Base-by-base conservation (phyloP, 345 rosid genomes). In the Crucihimalaya himalaica region DNA sequence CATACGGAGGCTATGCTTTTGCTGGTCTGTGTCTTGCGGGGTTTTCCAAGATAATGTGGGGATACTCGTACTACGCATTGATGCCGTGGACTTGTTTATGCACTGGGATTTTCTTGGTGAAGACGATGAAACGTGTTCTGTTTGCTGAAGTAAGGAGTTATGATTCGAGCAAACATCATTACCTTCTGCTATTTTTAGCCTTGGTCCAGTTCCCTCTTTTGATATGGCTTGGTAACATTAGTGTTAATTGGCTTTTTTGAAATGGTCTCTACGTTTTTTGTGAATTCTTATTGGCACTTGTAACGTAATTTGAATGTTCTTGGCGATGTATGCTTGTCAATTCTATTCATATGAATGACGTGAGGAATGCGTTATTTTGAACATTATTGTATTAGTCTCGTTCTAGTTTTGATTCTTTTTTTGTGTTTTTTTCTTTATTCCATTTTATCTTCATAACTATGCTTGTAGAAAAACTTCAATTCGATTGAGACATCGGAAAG, bases 201-300 rank as follows among this genome's bases (percentile, higher is more conserved):
- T 75, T 95, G 75, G 92, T 86, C 10, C 99, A 95, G 77, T 82
- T 92, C 76, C 99, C 97, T 9, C 84, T 92, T 72, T 84, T 88
- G 81, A 72, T 73, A 42, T 92, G 99, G 99, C 96, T 95, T 61
- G 96, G 97, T 77, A 94, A 91, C 86, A 84, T 89, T 71, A 89
- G 82, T 77, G 85, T 89, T 66, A 89, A 76, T 59, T 95, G 97
- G 97, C 87, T 95, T 70, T 78, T 95, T 68, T 88, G 63, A 71
- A 52, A 28, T 14, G 5, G 4, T 9, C 32, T 3, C 28, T 63
- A 72, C 47, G 39, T 56, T 35, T 9, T 13, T 32, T 66, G 67
- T 58, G 68, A 66, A 50, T 48, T 74, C 5, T 65, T 27, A 5
- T 27, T 66, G 51, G 61, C 58, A 20, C 27, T 50, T 20, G 53